Evolutionary conservation across 108 stramenopile genomes (phyloP).

Genomic region (Epithemia pelagica): DNA sequence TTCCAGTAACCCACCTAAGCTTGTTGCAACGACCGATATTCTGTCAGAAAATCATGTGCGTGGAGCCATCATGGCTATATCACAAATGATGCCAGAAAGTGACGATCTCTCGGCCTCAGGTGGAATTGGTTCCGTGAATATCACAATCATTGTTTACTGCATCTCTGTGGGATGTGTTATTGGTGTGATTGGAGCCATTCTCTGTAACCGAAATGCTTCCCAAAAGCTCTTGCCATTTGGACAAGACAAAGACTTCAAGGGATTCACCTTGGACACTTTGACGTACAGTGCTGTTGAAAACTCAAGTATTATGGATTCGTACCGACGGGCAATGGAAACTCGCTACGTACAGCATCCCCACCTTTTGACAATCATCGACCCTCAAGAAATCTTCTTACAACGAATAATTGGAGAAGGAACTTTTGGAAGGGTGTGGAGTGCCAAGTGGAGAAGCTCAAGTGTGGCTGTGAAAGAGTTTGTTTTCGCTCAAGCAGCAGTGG

Average conservation of each 20-base stretch:
- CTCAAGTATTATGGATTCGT: constrained; percentile 70
- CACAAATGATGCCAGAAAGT: constrained; percentile 63
- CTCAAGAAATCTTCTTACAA: constrained; percentile 92
- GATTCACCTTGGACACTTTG: constrained; percentile 79
- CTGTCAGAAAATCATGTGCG: constrained; percentile 56
- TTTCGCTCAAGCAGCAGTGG: constrained; percentile 96
- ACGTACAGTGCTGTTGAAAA: constrained; percentile 71
- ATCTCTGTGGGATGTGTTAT: constrained; percentile 68
- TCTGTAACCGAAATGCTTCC: constrained; percentile 75
- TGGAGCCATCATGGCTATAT: constrained; percentile 82
- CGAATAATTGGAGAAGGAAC: constrained; percentile 96
- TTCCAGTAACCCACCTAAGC: constrained; percentile 33
- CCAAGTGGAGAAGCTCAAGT: constrained; percentile 85
- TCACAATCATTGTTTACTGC: constrained; percentile 74
- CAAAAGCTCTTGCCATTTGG: constrained; percentile 50
- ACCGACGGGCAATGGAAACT: constrained; percentile 81
- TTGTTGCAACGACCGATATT: constrained; percentile 59
- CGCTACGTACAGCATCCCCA: constrained; percentile 86
- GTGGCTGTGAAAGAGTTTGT: constrained; percentile 99
- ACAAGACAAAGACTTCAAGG: constrained; percentile 42
- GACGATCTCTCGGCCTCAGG: constrained; percentile 25
- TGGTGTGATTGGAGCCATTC: constrained; percentile 68
- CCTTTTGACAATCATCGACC: constrained; percentile 88
- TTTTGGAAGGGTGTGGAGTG: constrained; percentile 97
- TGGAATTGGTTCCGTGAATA: constrained; percentile 26